Percentiles rank a stretch among this genome's conserved stretches.
phyloP scores from a whole-genome alignment of 495 filamentous ascomycete genomes.

The Penicillium flavigenum region DNA sequence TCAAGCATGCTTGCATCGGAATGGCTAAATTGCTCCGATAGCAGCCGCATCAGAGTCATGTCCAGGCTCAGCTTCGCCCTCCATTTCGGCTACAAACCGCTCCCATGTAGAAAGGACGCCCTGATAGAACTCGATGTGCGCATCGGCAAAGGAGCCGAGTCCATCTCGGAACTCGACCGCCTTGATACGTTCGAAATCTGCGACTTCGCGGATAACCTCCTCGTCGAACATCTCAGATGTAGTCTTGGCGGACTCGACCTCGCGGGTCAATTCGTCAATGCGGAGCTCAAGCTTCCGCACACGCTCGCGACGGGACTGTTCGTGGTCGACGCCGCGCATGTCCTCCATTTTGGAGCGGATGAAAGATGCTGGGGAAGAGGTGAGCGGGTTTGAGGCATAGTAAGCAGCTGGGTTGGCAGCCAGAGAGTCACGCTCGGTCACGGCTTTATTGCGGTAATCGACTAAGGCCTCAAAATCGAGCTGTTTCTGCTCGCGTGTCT shows the following conservation, averaged over 20 bases:
- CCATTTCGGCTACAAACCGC: constrained; percentile 83
- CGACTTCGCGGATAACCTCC: constrained; percentile 87
- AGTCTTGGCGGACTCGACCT: constrained; percentile 81
- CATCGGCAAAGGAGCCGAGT: constrained; percentile 75
- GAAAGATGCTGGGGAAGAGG: constrained; percentile 75
- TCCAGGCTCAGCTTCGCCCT: constrained; percentile 51
- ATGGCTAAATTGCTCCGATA: constrained; percentile 10
- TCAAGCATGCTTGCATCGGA: not conserved
- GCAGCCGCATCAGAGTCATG: constrained; percentile 21
- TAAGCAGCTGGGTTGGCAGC: constrained; percentile 60
- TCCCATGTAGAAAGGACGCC: constrained; percentile 85
- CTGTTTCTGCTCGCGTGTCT: constrained; percentile 94
- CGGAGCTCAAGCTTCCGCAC: constrained; percentile 85
- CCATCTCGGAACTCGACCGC: constrained; percentile 86
- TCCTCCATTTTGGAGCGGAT: constrained; percentile 94
- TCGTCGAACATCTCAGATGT: constrained; percentile 88
- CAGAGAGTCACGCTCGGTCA: constrained; percentile 82
- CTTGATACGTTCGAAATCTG: constrained; percentile 96
- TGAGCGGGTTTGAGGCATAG: constrained; percentile 58
- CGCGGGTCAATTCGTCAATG: constrained; percentile 83
- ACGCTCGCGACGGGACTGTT: constrained; percentile 81
- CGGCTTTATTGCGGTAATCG: constrained; percentile 89
- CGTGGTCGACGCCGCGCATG: constrained; percentile 94
- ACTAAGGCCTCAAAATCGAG: constrained; percentile 95
- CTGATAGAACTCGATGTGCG: constrained; percentile 84